Conservation (phyloP, 2,329 filamentous ascomycete species). For the Dothiorella sarmentorum region DNA sequence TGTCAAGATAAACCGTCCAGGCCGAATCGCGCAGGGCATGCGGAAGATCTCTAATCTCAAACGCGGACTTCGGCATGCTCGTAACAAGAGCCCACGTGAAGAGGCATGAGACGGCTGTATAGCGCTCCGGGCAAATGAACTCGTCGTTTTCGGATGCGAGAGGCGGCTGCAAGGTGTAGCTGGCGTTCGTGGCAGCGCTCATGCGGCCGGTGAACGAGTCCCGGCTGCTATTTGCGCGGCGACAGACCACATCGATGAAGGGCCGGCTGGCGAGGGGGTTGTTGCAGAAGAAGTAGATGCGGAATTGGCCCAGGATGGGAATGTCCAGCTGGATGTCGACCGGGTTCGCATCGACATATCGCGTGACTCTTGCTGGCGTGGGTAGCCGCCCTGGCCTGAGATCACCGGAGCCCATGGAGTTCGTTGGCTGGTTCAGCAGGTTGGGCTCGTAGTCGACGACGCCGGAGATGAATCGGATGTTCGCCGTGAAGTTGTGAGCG, state of each 20-base stretch:
- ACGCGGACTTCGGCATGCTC: slow-evolving; percentile 57
- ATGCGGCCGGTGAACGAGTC: slow-evolving; percentile 58
- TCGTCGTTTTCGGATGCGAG: slow-evolving; percentile 59
- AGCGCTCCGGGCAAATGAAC: slow-evolving; percentile 64
- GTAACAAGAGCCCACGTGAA: slow-evolving; percentile 66
- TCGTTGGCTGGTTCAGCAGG: slow-evolving; percentile 59
- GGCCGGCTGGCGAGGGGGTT: slow-evolving; percentile 51
- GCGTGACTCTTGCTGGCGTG: slow-evolving; percentile 66
- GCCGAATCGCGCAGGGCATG: slow-evolving; percentile 59
- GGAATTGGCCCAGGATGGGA: slow-evolving; percentile 72
- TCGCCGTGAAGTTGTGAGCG: slow-evolving; percentile 65
- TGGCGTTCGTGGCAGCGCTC: slow-evolving; percentile 57
- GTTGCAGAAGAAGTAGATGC: slow-evolving; percentile 67
- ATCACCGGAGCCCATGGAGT: slow-evolving; percentile 32
- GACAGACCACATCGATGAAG: slow-evolving; percentile 60
- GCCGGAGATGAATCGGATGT: slow-evolving; percentile 70
- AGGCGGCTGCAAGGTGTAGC: slow-evolving; percentile 59
- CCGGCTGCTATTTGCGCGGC: slow-evolving; percentile 46
- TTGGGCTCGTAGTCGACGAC: slow-evolving; percentile 65
- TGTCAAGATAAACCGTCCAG: slow-evolving; percentile 71
- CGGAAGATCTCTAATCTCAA: slow-evolving; percentile 66
- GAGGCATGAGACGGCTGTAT: slow-evolving; percentile 63
- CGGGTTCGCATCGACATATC: slow-evolving; percentile 74
- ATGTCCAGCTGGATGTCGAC: slow-evolving; percentile 76
- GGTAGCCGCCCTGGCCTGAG: slow-evolving; percentile 48